phyloP scores from a whole-genome alignment of 2,329 filamentous ascomycete genomes.

The Aspergillus novoparasiticus region DNA sequence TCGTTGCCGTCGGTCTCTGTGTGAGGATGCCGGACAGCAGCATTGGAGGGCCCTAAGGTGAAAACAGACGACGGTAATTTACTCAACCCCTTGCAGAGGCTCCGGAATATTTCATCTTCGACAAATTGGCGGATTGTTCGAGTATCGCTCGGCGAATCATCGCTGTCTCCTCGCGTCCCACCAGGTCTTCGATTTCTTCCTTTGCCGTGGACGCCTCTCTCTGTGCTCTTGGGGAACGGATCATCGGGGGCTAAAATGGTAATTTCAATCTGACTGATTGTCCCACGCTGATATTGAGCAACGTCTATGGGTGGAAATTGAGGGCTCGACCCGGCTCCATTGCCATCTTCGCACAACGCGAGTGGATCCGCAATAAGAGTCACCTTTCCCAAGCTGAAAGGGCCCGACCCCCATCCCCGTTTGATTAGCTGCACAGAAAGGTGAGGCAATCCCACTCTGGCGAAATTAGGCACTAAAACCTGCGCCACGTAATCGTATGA shows the following conservation, averaged over 20 bases:
- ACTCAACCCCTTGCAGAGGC: constrained; percentile 22
- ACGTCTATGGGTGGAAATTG: constrained; percentile 39
- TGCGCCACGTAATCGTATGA: constrained; percentile 59
- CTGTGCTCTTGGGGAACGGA: neutral
- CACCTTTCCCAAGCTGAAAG: constrained; percentile 50
- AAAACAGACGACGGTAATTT: constrained; percentile 20
- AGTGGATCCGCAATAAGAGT: constrained; percentile 53
- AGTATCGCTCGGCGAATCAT: neutral
- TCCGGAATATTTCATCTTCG: constrained; percentile 21
- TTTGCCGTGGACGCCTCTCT: neutral
- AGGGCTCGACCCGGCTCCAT: neutral
- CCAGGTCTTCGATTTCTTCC: neutral
- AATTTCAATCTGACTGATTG: constrained; percentile 40
- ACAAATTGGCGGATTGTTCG: constrained; percentile 28
- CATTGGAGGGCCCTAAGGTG: neutral
- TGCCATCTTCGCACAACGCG: constrained; percentile 2
- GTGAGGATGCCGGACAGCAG: neutral
- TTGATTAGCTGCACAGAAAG: constrained; percentile 47
- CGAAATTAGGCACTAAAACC: constrained; percentile 58
- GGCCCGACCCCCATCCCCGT: constrained; percentile 58
- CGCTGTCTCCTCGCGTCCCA: constrained; percentile 1
- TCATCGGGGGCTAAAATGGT: constrained; percentile 43
- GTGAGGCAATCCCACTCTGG: constrained; percentile 52
- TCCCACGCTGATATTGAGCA: constrained; percentile 28
- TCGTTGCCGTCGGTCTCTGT: constrained; percentile 1